Evolutionary conservation across 139 green algal species (phyloP).

Genomic region (Astrephomene gubernaculifera): DNA sequence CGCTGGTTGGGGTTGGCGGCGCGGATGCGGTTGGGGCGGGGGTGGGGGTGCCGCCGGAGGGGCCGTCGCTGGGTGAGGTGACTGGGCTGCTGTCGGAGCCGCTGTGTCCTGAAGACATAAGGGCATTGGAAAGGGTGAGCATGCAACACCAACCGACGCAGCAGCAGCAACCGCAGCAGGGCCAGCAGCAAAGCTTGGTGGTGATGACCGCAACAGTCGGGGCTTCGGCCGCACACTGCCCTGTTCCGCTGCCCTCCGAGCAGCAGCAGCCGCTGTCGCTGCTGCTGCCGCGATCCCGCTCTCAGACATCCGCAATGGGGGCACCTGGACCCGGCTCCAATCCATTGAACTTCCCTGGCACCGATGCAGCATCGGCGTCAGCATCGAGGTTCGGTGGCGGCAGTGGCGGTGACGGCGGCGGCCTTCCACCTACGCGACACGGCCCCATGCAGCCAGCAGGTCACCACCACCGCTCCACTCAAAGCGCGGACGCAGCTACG

Average conservation of each 20-base stretch:
- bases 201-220: background rate
- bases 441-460: background rate
- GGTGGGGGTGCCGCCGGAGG: background rate
- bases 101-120: background rate
- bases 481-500: slow-evolving; percentile 28
- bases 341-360: too few species aligned
- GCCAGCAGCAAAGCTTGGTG: background rate
- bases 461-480: slow-evolving; percentile 22
- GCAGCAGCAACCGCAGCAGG: slow-evolving; percentile 17
- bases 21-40: too few species aligned
- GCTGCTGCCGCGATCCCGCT: too few species aligned
- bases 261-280: too few species aligned
- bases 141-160: background rate
- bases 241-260: too few species aligned
- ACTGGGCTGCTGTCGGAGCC: slow-evolving; percentile 12
- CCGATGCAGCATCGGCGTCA: background rate
- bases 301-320: too few species aligned
- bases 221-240: background rate
- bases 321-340: too few species aligned
- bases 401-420: background rate
- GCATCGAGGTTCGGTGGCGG: background rate
- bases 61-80: background rate
- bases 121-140: background rate
- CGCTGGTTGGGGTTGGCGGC: background rate
- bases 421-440: too few species aligned